A percentile compares a stretch with the other conserved stretches of the same genome.
These are phyloP conservation scores for Tolypocladium paradoxum DNA, from an alignment of 2,329 filamentous ascomycete species.

Conservation along the genomic window DNA sequence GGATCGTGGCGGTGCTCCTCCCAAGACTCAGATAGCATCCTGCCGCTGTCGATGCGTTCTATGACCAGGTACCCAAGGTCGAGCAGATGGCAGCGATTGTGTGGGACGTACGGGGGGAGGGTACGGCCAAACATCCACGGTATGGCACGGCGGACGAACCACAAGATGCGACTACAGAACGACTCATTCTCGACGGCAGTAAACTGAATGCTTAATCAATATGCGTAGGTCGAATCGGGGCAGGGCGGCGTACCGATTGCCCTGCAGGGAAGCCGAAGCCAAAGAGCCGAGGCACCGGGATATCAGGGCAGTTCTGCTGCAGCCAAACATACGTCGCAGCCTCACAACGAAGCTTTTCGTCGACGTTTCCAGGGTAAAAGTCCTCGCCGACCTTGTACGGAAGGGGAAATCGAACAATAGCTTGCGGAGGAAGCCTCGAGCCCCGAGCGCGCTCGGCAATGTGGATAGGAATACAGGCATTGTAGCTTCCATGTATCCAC, in stretches of 20 bases:
- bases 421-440: not conserved
- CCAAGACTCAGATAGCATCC: slow-evolving; percentile 10
- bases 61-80: not conserved
- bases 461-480: slow-evolving; percentile 21
- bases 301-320: slow-evolving; percentile 11
- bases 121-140: not conserved
- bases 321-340: slow-evolving; percentile 12
- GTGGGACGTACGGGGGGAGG: not conserved
- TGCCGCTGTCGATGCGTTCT: slow-evolving; percentile 1
- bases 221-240: not conserved
- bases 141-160: not conserved
- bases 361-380: slow-evolving; percentile 24
- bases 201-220: not conserved
- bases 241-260: not conserved
- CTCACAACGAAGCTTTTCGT: slow-evolving; percentile 26
- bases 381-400: slow-evolving; percentile 26
- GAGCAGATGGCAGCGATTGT: not conserved
- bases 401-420: slow-evolving; percentile 18
- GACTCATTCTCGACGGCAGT: not conserved
- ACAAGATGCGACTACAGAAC: not conserved
- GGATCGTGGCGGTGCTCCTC: slow-evolving; percentile 4
- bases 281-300: slow-evolving; percentile 10
- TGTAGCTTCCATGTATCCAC: slow-evolving; percentile 24
- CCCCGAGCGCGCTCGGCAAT: slow-evolving; percentile 1
- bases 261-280: slow-evolving; percentile 9